Percentiles rank a stretch among this genome's conserved stretches.
phyloP scores from a whole-genome alignment of 1,284 basidiomycete species.

The Rhodotorula sp. region DNA sequence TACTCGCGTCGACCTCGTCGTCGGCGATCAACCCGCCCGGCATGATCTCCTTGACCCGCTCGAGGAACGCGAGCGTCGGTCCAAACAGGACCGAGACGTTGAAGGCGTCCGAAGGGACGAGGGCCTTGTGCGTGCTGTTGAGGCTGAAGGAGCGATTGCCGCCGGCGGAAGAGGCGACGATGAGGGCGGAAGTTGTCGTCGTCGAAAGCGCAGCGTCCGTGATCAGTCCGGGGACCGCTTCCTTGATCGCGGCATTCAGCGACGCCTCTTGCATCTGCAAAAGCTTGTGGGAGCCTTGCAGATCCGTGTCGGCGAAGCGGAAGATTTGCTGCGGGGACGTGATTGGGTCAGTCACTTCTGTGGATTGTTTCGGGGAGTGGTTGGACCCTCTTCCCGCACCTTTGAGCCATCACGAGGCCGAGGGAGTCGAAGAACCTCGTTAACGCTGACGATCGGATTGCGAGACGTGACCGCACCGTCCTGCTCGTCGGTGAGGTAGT shows the following conservation, averaged over 20 bases:
- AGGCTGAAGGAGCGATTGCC: conserved; percentile 47
- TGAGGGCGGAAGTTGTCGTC: conserved; percentile 23
- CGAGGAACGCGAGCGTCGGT: conserved; percentile 83
- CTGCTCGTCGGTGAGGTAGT: conserved; percentile 88
- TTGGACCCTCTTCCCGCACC: conserved; percentile 52
- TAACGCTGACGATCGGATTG: conserved; percentile 88
- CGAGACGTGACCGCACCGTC: conserved; percentile 70
- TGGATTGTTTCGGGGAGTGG: no score
- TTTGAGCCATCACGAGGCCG: conserved; percentile 76
- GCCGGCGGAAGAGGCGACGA: conserved; percentile 12
- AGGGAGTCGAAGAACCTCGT: conserved; percentile 86
- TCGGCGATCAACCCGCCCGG: conserved; percentile 67
- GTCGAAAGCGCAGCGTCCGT: conserved; percentile 32
- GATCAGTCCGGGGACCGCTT: conserved; percentile 86
- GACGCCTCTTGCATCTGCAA: conserved; percentile 80
- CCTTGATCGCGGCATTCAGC: conserved; percentile 76
- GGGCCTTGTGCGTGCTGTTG: conserved; percentile 75
- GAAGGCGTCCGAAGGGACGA: conserved; percentile 90
- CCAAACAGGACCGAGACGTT: conserved; percentile 92
- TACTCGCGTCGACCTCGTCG: conserved; percentile 55
- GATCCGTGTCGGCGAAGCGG: conserved; percentile 83
- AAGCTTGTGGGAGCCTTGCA: conserved; percentile 65
- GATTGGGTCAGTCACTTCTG: conserved; percentile 3
- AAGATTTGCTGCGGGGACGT: conserved; percentile 67
- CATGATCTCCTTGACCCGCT: conserved; percentile 65